Evolutionary conservation across 1,284 basidiomycete genomes (phyloP).

Genomic region (Ceratobasidium sp.): DNA sequence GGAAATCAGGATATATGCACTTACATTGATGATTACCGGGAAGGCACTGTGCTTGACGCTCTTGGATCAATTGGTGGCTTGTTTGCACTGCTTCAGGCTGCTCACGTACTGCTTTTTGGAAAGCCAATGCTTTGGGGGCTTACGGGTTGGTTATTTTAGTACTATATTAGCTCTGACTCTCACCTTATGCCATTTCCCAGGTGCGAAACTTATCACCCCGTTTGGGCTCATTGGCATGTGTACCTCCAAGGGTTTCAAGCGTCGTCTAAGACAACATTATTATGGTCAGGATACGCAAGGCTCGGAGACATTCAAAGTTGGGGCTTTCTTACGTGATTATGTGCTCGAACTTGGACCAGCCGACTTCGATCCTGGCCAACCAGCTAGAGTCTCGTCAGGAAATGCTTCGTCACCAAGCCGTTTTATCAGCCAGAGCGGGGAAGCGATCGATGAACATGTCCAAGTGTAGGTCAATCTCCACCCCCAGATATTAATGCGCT

Average conservation of each 20-base stretch:
- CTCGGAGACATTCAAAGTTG: not conserved
- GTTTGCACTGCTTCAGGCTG: not conserved
- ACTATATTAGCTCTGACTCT: not conserved
- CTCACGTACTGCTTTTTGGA: slow-evolving; percentile 4
- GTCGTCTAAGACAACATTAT: not conserved
- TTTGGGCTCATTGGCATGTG: not conserved
- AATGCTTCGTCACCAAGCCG: too few relatives aligned
- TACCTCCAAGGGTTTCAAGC: not conserved
- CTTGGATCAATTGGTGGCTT: not conserved
- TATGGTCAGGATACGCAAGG: not conserved
- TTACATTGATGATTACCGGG: not conserved
- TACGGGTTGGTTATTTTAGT: not conserved
- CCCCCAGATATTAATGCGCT: too few relatives aligned
- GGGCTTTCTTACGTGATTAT: slow-evolving; percentile 2
- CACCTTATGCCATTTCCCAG: not conserved
- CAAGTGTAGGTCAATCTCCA: too few relatives aligned
- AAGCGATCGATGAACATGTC: too few relatives aligned
- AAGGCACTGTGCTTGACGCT: not conserved
- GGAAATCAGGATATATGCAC: not conserved
- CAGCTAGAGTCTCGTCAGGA: too few relatives aligned
- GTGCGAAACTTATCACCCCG: slow-evolving; percentile 1
- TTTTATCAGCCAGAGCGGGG: too few relatives aligned
- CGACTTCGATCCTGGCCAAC: too few relatives aligned
- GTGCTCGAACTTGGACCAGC: not conserved
- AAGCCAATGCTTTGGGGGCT: slow-evolving; percentile 8